Percentiles rank a stretch among this genome's conserved stretches.
Conservation (phyloP, 495 filamentous ascomycete species). For the Xylaria nigripes region DNA sequence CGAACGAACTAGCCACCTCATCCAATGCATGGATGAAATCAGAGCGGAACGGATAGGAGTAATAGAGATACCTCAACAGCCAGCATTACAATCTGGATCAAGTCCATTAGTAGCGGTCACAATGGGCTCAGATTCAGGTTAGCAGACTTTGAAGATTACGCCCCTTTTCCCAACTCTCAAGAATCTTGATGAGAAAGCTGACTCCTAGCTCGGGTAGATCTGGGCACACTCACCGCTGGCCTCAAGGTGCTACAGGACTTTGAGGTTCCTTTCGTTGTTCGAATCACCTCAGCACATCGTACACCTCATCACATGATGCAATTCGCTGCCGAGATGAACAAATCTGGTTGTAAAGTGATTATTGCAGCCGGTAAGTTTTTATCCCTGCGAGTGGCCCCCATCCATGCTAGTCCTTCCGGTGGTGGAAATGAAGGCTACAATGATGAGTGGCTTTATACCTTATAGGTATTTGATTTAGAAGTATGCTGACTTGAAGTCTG, state of each 20-base stretch:
- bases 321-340: constrained; percentile 61
- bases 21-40: constrained; percentile 57
- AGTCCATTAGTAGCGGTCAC: constrained; percentile 69
- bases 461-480: neutral
- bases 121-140: constrained; percentile 82
- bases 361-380: constrained; percentile 61
- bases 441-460: neutral
- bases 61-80: constrained; percentile 18
- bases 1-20: constrained; percentile 55
- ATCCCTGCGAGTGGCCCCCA: neutral
- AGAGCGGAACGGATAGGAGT: constrained; percentile 45
- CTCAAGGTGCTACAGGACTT: constrained; percentile 70
- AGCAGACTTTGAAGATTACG: neutral
- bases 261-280: constrained; percentile 62
- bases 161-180: too few relatives aligned
- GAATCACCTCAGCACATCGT: constrained; percentile 91
- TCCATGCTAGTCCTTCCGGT: neutral
- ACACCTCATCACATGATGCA: constrained; percentile 76
- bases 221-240: constrained; percentile 67
- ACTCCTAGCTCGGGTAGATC: constrained; percentile 39
- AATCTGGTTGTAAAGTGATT: constrained; percentile 72
- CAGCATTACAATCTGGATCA: constrained; percentile 15
- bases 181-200: neutral
- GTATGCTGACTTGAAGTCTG: neutral
- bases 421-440: neutral